Conservation (phyloP, 371 early-diverging fungal genomes). For the Basidiobolus meristosporus region DNA sequence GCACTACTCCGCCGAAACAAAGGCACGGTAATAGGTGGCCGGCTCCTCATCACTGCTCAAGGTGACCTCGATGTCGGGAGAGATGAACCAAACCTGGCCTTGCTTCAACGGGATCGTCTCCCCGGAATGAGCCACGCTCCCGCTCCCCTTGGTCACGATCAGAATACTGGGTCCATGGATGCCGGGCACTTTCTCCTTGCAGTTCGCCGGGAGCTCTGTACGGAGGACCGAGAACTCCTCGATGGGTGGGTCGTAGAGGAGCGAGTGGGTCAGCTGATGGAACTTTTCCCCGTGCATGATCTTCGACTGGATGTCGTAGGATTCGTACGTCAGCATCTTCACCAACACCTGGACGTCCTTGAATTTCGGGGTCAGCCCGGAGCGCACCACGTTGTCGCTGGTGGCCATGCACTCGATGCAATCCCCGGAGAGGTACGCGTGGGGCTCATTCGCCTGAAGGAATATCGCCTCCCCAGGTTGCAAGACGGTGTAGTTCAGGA, state of each 20-base stretch:
- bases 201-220: slow-evolving; percentile 21
- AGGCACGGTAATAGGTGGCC: too few relatives aligned
- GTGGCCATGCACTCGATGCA: slow-evolving; percentile 97
- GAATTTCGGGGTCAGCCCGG: slow-evolving; percentile 95
- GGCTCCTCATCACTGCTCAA: background rate
- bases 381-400: slow-evolving; percentile 92
- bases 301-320: slow-evolving; percentile 53
- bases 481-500: slow-evolving; percentile 72
- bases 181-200: slow-evolving; percentile 24
- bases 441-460: slow-evolving; percentile 91
- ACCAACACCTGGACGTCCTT: slow-evolving; percentile 87
- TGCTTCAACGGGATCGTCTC: background rate
- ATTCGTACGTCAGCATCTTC: slow-evolving; percentile 80
- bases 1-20: too few relatives aligned
- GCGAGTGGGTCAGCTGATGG: slow-evolving; percentile 16
- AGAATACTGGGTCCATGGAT: slow-evolving; percentile 70
- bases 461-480: slow-evolving; percentile 81
- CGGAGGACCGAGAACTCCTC: slow-evolving; percentile 77
- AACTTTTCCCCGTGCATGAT: slow-evolving; percentile 29
- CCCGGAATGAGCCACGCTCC: slow-evolving; percentile 9
- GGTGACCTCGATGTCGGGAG: background rate
- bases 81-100: slow-evolving; percentile 1
- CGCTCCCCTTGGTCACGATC: slow-evolving; percentile 60
- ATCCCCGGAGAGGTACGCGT: slow-evolving; percentile 92
- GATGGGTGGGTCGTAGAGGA: slow-evolving; percentile 88